phyloP scores from a whole-genome alignment of 2,329 filamentous ascomycete genomes.

The Diaporthe sp. region DNA sequence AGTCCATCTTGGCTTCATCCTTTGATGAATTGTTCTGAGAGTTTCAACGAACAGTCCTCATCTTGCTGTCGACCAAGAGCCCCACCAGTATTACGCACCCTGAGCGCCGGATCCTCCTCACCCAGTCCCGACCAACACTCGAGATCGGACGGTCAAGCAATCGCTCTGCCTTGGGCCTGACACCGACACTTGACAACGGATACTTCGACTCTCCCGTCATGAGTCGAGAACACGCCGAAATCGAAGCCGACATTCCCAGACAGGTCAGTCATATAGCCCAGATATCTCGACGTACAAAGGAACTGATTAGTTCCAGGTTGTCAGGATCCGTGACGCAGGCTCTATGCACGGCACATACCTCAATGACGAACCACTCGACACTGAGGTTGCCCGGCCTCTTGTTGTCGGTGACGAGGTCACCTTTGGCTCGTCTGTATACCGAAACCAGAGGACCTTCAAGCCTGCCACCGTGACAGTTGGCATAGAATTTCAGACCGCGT shows the following conservation, averaged over 20 bases:
- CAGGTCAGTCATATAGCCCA: conserved; percentile 55
- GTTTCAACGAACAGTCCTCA: conserved; percentile 44
- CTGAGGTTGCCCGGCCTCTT: conserved; percentile 44
- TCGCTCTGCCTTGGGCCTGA: conserved; percentile 49
- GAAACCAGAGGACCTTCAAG: conserved; percentile 50
- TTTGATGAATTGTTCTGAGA: not conserved
- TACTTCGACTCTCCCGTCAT: conserved; percentile 81
- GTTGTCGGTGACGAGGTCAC: conserved; percentile 53
- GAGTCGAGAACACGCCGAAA: conserved; percentile 75
- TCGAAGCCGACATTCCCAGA: conserved; percentile 59
- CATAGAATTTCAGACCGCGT: conserved; percentile 43
- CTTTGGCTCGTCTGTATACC: conserved; percentile 58
- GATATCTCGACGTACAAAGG: conserved; percentile 36
- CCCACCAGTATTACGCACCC: conserved; percentile 37
- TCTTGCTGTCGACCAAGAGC: conserved; percentile 42
- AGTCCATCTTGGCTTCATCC: not conserved
- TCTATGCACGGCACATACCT: conserved; percentile 69
- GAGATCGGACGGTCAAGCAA: conserved; percentile 62
- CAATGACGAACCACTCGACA: conserved; percentile 51
- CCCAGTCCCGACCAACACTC: conserved; percentile 48
- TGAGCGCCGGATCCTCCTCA: conserved; percentile 48
- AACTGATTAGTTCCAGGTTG: conserved; percentile 54
- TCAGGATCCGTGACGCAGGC: conserved; percentile 61
- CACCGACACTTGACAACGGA: conserved; percentile 64
- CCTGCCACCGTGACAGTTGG: conserved; percentile 48